Conservation (phyloP, 805 yeast species). For the Wickerhamomyces tratensis region DNA sequence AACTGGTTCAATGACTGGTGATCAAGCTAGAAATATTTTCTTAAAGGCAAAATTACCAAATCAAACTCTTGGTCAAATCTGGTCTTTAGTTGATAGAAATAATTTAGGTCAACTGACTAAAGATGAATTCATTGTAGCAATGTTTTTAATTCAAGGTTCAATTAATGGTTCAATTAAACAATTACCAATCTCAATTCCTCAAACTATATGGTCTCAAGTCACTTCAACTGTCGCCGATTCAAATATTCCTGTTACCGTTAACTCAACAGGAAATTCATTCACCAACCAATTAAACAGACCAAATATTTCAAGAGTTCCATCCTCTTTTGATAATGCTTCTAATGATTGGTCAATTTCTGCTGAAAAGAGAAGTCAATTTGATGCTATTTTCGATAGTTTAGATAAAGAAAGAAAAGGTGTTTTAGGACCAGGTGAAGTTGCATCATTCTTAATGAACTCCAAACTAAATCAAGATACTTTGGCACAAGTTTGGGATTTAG, state of each 20-base stretch:
- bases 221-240: slow-evolving; percentile 8
- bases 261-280: slow-evolving; percentile 18
- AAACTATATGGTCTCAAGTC: slow-evolving; percentile 27
- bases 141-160: slow-evolving; percentile 86
- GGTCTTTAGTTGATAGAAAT: slow-evolving; percentile 78
- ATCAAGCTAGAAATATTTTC: slow-evolving; percentile 77
- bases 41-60: slow-evolving; percentile 82
- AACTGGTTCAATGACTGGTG: slow-evolving; percentile 54
- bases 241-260: slow-evolving; percentile 14
- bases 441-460: slow-evolving; percentile 81
- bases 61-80: slow-evolving; percentile 69
- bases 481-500: slow-evolving; percentile 90
- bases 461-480: slow-evolving; percentile 75
- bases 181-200: slow-evolving; percentile 41
- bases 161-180: slow-evolving; percentile 55
- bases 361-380: slow-evolving; percentile 68
- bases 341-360: slow-evolving; percentile 61
- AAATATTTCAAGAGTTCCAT: slow-evolving; percentile 23
- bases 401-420: slow-evolving; percentile 57
- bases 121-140: slow-evolving; percentile 80
- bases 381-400: slow-evolving; percentile 65
- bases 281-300: slow-evolving; percentile 7
- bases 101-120: slow-evolving; percentile 64
- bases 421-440: slow-evolving; percentile 73
- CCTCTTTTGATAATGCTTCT: slow-evolving; percentile 27